Conservation (phyloP, 805 yeast species). For the Ogataea paradorogensis region DNA sequence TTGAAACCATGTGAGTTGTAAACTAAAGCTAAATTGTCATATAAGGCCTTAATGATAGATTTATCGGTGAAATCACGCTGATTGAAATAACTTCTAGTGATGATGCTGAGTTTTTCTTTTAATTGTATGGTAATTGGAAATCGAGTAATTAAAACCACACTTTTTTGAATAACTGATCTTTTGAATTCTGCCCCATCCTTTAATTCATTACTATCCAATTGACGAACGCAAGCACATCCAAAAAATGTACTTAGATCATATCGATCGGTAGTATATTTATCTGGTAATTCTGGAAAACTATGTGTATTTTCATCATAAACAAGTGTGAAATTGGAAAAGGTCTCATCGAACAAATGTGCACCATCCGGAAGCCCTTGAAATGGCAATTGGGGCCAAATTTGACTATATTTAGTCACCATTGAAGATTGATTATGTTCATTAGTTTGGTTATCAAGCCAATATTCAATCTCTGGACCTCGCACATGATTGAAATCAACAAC, state of each 20-base stretch:
- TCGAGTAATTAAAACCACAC: slow-evolving; percentile 75
- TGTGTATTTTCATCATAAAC: slow-evolving; percentile 58
- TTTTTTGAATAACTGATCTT: slow-evolving; percentile 86
- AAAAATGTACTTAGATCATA: slow-evolving; percentile 60
- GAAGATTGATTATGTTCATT: slow-evolving; percentile 32
- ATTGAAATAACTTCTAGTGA: slow-evolving; percentile 79
- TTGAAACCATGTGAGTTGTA: slow-evolving; percentile 33
- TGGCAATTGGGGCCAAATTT: slow-evolving; percentile 81
- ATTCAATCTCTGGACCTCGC: slow-evolving; percentile 93
- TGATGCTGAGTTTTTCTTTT: slow-evolving; percentile 84
- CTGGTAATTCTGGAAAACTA: slow-evolving; percentile 43
- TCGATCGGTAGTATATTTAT: slow-evolving; percentile 27
- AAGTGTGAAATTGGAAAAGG: slow-evolving; percentile 85
- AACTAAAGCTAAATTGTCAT: slow-evolving; percentile 55
- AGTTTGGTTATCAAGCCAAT: slow-evolving; percentile 59
- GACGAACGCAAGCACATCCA: slow-evolving; percentile 92
- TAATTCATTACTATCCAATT: slow-evolving; percentile 63
- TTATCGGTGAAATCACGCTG: slow-evolving; percentile 77
- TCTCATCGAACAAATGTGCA: slow-evolving; percentile 88
- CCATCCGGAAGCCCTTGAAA: slow-evolving; percentile 97
- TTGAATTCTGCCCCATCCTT: slow-evolving; percentile 22
- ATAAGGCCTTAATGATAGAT: slow-evolving; percentile 63
- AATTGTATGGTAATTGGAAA: slow-evolving; percentile 87
- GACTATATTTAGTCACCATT: slow-evolving; percentile 31
- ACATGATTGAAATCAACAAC: slow-evolving; percentile 89